phyloP scores from a whole-genome alignment of 352 stramenopile genomes.

The Thalassiosira hispida region DNA sequence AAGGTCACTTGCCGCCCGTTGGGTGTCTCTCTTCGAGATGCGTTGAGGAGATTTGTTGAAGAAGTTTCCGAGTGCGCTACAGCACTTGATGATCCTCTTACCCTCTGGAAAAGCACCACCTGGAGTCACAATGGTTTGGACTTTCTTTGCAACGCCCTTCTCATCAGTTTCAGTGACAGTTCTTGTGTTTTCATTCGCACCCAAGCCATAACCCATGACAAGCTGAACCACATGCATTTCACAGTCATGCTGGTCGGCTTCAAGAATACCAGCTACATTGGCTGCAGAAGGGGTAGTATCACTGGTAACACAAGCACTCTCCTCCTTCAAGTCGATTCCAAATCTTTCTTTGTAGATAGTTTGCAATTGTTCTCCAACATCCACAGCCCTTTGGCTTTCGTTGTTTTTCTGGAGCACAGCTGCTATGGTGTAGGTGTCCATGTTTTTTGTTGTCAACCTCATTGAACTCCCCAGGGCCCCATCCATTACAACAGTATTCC shows the following conservation, averaged over 20 bases:
- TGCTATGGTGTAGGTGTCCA: background rate
- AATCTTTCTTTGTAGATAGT: background rate
- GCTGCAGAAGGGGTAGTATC: background rate
- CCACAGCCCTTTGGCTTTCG: background rate
- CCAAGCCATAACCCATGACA: background rate
- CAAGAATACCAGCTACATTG: background rate
- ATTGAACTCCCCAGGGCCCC: background rate
- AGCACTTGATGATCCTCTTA: background rate
- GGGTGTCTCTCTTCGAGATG: background rate
- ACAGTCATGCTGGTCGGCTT: background rate
- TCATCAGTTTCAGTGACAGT: background rate
- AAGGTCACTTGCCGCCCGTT: background rate
- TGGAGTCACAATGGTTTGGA: conserved; percentile 1
- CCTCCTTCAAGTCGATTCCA: conserved; percentile 1
- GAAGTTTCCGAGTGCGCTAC: background rate
- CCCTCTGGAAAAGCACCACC: conserved; percentile 4
- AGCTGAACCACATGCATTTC: background rate
- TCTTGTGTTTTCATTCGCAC: background rate
- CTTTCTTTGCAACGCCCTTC: conserved; percentile 8
- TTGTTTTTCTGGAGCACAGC: background rate
- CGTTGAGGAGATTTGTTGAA: conserved; percentile 5
- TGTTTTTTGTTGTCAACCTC: background rate
- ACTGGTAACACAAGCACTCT: background rate
- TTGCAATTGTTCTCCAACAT: background rate
- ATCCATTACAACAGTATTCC: conserved; percentile 6